Evolutionary conservation across 306 rosid genomes (phyloP).

Genomic region (Glycyrrhiza uralensis): DNA sequence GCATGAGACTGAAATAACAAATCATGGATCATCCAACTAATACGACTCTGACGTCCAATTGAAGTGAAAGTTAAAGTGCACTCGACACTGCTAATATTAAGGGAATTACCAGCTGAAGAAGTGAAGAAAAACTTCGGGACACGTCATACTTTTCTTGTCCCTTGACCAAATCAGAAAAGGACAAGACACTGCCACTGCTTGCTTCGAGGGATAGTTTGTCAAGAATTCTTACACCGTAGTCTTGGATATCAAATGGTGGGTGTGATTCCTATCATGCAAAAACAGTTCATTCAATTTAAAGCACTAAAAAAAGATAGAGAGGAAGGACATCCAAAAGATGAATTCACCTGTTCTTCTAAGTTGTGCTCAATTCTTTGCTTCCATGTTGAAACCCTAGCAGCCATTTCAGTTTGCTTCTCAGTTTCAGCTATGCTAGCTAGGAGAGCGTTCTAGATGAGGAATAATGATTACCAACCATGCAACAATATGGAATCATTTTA

Average conservation of each 20-base stretch:
- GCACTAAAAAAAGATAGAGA: neutral
- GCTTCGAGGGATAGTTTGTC: slow-evolving; percentile 61
- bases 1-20: neutral
- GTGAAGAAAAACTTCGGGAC: slow-evolving; percentile 87
- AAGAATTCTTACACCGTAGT: slow-evolving; percentile 65
- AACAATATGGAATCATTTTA: neutral
- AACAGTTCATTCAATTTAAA: slow-evolving; percentile 23
- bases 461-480: slow-evolving; percentile 6
- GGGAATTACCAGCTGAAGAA: slow-evolving; percentile 78
- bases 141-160: slow-evolving; percentile 73
- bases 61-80: neutral
- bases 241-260: slow-evolving; percentile 81
- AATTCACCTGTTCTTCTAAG: slow-evolving; percentile 84
- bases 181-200: slow-evolving; percentile 32
- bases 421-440: slow-evolving; percentile 86
- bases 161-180: slow-evolving; percentile 66
- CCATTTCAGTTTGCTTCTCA: slow-evolving; percentile 89
- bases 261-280: slow-evolving; percentile 58
- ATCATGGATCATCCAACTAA: neutral
- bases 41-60: neutral
- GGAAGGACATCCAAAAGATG: slow-evolving; percentile 3
- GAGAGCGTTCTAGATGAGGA: slow-evolving; percentile 59
- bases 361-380: slow-evolving; percentile 83
- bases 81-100: neutral
- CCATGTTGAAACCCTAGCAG: slow-evolving; percentile 83